phyloP scores from a whole-genome alignment of 495 filamentous ascomycete genomes.

The Chaetomium cochliodes region DNA sequence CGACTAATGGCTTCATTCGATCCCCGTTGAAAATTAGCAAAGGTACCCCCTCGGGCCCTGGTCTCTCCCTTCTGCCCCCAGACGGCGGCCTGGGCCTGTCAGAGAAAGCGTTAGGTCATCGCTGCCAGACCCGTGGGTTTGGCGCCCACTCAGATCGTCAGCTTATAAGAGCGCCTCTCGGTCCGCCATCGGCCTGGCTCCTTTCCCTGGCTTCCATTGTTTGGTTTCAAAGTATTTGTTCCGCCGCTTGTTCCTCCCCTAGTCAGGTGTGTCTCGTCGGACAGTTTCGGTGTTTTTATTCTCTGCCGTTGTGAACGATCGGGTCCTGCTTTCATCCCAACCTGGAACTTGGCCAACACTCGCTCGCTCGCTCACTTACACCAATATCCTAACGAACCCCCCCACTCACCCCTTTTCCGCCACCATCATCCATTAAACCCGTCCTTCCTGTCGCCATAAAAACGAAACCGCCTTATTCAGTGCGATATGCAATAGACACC shows the following conservation, averaged over 20 bases:
- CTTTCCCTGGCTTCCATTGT: slow-evolving; percentile 7
- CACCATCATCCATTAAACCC: too few relatives aligned
- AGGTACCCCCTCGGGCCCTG: slow-evolving; percentile 12
- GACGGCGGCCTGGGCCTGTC: slow-evolving; percentile 28
- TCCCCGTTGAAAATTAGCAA: slow-evolving; percentile 6
- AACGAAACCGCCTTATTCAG: not conserved
- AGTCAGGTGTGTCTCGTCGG: not conserved
- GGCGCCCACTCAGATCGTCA: slow-evolving; percentile 23
- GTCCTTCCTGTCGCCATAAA: not conserved
- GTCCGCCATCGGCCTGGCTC: slow-evolving; percentile 26
- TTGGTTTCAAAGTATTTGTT: slow-evolving; percentile 6
- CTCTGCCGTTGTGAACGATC: not conserved
- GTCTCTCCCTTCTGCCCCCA: slow-evolving; percentile 21
- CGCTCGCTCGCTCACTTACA: slow-evolving; percentile 2
- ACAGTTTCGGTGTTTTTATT: slow-evolving; percentile 18
- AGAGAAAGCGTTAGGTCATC: slow-evolving; percentile 39
- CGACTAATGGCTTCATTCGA: slow-evolving; percentile 4
- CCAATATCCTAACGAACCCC: not conserved
- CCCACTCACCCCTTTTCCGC: not conserved
- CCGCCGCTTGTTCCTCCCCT: not conserved
- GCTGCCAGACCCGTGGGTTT: slow-evolving; percentile 25
- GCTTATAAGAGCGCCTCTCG: slow-evolving; percentile 30
- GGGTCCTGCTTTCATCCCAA: not conserved
- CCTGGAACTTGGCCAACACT: not conserved
- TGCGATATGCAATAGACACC: slow-evolving; percentile 22